A percentile compares a stretch with the other conserved stretches of the same genome.
Conservation (phyloP, 176 grass and related monocot species). For the Rhynchospora breviuscula region DNA sequence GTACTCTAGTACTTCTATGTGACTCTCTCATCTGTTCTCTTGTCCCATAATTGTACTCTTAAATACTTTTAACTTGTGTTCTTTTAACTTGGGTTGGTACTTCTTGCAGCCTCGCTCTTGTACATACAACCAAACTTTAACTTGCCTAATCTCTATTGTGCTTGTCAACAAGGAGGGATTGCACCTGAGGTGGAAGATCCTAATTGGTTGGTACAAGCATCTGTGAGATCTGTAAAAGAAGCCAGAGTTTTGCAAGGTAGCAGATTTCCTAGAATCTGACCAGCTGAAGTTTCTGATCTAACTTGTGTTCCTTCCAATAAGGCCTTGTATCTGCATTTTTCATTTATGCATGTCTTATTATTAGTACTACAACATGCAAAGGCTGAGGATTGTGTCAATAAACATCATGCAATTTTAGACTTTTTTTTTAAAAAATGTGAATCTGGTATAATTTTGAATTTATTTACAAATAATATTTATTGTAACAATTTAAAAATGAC, state of each 20-base stretch:
- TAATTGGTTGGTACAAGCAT: constrained; percentile 30
- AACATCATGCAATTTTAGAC: no score
- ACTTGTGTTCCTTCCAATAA: background rate
- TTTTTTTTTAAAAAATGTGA: no score
- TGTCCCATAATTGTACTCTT: no score
- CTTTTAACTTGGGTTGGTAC: constrained; percentile 54
- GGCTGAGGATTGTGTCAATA: no score
- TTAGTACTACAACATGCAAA: background rate
- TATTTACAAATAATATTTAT: no score
- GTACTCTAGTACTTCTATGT: no score
- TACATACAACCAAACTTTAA: constrained; percentile 54
- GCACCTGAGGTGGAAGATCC: constrained; percentile 61
- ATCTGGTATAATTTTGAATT: no score
- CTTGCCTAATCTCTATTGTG: constrained; percentile 65
- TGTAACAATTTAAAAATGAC: no score
- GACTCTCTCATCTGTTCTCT: no score
- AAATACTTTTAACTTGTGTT: constrained; percentile 32
- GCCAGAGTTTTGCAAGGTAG: constrained; percentile 56
- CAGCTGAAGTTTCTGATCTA: constrained; percentile 45
- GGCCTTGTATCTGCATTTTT: constrained; percentile 4
- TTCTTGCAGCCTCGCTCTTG: constrained; percentile 36
- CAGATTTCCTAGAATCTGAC: constrained; percentile 53
- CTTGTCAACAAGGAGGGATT: constrained; percentile 57
- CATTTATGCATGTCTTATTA: background rate
- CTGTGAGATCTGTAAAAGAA: constrained; percentile 30